Evolutionary conservation across 1,284 basidiomycete genomes (phyloP), one percentile per base, ranked within the genome.

Genomic region (Phenoliferia sp.): DNA sequence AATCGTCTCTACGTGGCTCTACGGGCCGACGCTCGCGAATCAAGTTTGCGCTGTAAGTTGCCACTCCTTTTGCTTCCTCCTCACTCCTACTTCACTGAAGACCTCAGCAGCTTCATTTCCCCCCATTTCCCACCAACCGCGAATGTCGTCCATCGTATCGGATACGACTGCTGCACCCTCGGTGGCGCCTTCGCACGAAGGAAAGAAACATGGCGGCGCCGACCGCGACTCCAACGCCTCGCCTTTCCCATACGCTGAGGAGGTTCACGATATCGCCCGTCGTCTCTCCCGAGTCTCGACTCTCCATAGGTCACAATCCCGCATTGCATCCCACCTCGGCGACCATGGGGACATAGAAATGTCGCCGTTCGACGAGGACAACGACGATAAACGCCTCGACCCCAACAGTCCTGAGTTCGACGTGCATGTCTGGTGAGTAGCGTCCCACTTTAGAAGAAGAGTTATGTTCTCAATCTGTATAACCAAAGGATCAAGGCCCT

Each of bases 321-420:
- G n/a, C n/a, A n/a, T n/a, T n/a, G n/a, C n/a, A n/a, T 54, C 10
- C 10, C 22, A 54, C 22, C 10, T 7, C n/a, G 50, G 50, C 50
- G 10, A 19, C 7, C 3, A 16, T 29, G 59, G 59, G 17, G 44
- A 4, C 16, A 22, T 17, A 3, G 19, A 29, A 3, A 16, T 4
- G 19, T 26, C 57, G 2, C 57, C 57, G 34, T 55, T 62, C 9
- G 62, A 29, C 33, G 58, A 39, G 10, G 35, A 28, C 52, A 35
- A 60, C 19, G 61, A 63, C 29, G 69, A 74, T 63, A 62, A 76
- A 4, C 76, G 79, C 68, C 68, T 82, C 61, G 80, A 83, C 72
- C 83, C 82, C 3, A 77, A 75, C 67, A 80, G 79, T 0, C 70
- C 73, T 12, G 77, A 78, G 66, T 84, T 84, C 63, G 73, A 80